Base-by-base conservation (phyloP, 495 filamentous ascomycete genomes). In the Podospora appendiculata region DNA sequence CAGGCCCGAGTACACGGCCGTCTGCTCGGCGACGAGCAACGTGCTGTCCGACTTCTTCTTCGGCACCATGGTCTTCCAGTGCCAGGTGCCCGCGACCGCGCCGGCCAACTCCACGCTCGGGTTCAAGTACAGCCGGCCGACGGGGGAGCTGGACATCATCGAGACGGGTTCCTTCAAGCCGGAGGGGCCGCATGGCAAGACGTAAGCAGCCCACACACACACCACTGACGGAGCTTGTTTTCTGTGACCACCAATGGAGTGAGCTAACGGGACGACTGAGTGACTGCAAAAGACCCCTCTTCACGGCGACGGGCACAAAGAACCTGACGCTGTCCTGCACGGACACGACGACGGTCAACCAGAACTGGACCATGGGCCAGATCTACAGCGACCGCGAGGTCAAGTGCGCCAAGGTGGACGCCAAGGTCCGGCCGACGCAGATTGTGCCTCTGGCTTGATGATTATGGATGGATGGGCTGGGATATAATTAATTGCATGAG, bases 1-100 rank as follows among this genome's bases (percentile, higher is more conserved):
- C 43, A 48, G 45, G 0, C 41, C 59, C 0, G 65, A 64, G 47
- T 67, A 64, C 52, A 54, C 54, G 3, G 63, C 62, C 10, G 36
- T 55, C 18, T 74, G 73, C 60, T 61, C 56, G 11, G 70, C 63
- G 10, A 39, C 52, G 18, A 73, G 69, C 61, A 65, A 53, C 52
- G 64, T 66, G 55, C 57, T 73, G 8, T 32, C 35, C 3, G 66
- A 71, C 43, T 76, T 76, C 45, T 76, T 72, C 53, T 72, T 69
- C 54, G 70, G 71, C 33, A 67, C 58, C 34, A 32, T 67, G 17
- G 43, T 52, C 4, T 74, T 71, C 57, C 51, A 50, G 5, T 76
- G 71, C 64, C 48, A 32, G 1, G 41, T 58, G 18, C 40, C 47
- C 8, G 14, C 48, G 17, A 33, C 19, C 3, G 48, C 48, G 1